phyloP scores from a whole-genome alignment of 805 yeast species.

The Henningerozyma blattae region DNA sequence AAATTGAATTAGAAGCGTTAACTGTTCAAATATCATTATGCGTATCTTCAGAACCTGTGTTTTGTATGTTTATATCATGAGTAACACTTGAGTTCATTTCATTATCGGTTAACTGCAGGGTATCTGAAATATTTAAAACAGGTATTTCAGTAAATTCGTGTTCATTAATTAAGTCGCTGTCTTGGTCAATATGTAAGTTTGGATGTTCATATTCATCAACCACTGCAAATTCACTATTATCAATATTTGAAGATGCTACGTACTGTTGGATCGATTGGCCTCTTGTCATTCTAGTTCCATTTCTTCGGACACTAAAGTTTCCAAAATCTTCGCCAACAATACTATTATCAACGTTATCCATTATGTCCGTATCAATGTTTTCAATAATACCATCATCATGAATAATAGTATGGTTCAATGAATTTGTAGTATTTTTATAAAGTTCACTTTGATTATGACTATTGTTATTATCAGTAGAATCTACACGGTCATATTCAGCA shows the following conservation, averaged over 20 bases:
- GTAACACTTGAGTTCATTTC: conserved; percentile 8
- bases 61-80: no score
- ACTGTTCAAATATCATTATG: no score
- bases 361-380: conserved; percentile 4
- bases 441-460: no score
- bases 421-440: no score
- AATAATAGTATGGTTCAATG: no score
- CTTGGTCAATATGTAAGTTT: conserved; percentile 20
- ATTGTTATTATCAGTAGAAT: conserved; percentile 14
- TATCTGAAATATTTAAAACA: conserved; percentile 8
- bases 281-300: conserved; percentile 1
- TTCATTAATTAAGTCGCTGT: not conserved
- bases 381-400: not conserved
- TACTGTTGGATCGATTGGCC: conserved; percentile 14
- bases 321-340: not conserved
- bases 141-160: conserved; percentile 6
- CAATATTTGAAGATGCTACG: conserved; percentile 13
- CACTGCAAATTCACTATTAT: conserved; percentile 13
- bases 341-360: conserved; percentile 1
- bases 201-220: conserved; percentile 26
- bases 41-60: no score
- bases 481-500: conserved; percentile 24
- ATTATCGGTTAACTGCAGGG: conserved; percentile 7
- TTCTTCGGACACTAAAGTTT: not conserved
- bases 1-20: no score